These are phyloP conservation scores for Nicotiana knightiana DNA, from an alignment of 257 asterid species.

Conservation along the genomic window DNA sequence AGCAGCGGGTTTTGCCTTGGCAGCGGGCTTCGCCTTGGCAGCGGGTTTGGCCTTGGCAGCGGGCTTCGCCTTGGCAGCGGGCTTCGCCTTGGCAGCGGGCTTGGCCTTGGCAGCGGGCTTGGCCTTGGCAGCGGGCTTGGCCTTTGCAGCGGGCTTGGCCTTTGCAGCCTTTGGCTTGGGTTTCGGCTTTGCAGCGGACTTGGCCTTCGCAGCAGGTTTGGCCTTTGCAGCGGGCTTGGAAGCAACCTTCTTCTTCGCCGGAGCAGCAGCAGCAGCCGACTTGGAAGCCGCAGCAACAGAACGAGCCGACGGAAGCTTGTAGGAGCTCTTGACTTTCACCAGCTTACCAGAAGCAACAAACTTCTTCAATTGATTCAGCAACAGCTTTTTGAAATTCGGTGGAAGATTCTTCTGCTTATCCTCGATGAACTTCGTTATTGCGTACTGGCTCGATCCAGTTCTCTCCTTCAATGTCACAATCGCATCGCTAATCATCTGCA, in stretches of 20 bases:
- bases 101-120: slow-evolving; percentile 24
- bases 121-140: slow-evolving; percentile 29
- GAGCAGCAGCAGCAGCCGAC: slow-evolving; percentile 18
- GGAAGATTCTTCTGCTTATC: slow-evolving; percentile 75
- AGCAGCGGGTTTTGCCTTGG: not conserved
- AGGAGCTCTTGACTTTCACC: slow-evolving; percentile 60
- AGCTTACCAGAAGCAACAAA: slow-evolving; percentile 58
- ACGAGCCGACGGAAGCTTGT: slow-evolving; percentile 36
- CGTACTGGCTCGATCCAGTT: slow-evolving; percentile 82
- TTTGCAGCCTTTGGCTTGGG: slow-evolving; percentile 31
- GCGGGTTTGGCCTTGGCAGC: slow-evolving; percentile 36
- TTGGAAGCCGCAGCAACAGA: slow-evolving; percentile 27
- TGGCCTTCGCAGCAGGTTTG: slow-evolving; percentile 6
- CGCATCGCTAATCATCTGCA: slow-evolving; percentile 80
- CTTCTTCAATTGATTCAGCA: slow-evolving; percentile 64
- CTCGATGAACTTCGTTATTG: slow-evolving; percentile 63
- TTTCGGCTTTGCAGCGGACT: not conserved
- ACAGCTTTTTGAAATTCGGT: slow-evolving; percentile 57
- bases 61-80: slow-evolving; percentile 18
- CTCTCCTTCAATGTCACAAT: slow-evolving; percentile 59
- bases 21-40: not conserved
- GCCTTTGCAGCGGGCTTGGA: slow-evolving; percentile 16
- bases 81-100: not conserved
- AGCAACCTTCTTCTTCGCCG: slow-evolving; percentile 13
- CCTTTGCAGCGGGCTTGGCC: slow-evolving; percentile 24